phyloP scores from a whole-genome alignment of 1,284 basidiomycete genomes.

The Volvariella surrecta region DNA sequence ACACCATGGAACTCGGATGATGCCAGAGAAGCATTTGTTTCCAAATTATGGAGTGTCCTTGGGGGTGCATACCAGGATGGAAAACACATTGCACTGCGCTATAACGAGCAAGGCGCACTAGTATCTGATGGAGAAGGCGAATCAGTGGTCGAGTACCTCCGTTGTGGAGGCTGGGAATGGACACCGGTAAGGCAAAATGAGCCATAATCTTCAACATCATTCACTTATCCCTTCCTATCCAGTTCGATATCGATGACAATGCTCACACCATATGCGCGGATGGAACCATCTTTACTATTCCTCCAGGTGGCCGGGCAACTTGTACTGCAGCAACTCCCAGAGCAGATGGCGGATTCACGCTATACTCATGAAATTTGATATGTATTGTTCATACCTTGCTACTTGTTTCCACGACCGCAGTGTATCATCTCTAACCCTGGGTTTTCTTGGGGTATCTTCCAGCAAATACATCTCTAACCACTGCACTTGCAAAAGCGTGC shows the following conservation, averaged over 20 bases:
- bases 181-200: constrained; percentile 46
- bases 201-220: constrained; percentile 4
- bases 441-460: constrained; percentile 12
- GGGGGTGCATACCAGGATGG: constrained; percentile 68
- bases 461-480: constrained; percentile 39
- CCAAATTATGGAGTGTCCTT: constrained; percentile 44
- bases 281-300: constrained; percentile 56
- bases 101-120: constrained; percentile 39
- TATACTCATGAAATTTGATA: constrained; percentile 30
- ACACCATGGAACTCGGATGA: constrained; percentile 30
- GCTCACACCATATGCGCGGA: constrained; percentile 71
- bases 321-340: constrained; percentile 31
- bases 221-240: constrained; percentile 10
- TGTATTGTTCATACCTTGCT: background rate
- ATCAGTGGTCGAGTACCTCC: constrained; percentile 71
- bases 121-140: constrained; percentile 35
- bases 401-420: no score
- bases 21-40: constrained; percentile 35
- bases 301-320: constrained; percentile 43
- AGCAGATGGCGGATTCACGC: constrained; percentile 30
- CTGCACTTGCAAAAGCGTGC: constrained; percentile 48
- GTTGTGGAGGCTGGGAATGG: constrained; percentile 84
- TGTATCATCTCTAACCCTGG: no score
- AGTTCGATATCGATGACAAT: constrained; percentile 47
- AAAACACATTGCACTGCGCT: constrained; percentile 55